Evolutionary conservation across 768 basidiomycete genomes (phyloP).

Genomic region (Terana coerulea): DNA sequence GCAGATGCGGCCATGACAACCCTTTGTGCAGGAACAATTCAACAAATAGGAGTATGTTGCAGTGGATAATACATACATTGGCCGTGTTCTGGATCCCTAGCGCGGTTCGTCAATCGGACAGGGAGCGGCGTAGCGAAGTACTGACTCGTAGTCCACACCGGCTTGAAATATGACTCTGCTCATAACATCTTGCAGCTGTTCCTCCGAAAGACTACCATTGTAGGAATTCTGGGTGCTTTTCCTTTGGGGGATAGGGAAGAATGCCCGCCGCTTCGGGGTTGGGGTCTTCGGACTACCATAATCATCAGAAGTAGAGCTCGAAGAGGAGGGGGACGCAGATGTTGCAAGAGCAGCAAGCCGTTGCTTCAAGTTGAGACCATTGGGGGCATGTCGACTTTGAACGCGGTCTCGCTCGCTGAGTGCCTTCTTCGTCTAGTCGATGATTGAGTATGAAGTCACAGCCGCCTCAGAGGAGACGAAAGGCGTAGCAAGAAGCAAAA

Average conservation of each 20-base stretch:
- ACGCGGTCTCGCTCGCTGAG: too few species aligned
- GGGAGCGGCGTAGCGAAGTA: constrained; percentile 15
- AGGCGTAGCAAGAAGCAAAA: too few species aligned
- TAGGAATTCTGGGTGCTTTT: constrained; percentile 27
- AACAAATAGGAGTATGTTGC: too few species aligned
- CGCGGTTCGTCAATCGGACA: constrained; percentile 3
- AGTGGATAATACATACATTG: constrained; percentile 73
- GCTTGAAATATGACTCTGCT: constrained; percentile 79
- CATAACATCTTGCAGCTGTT: constrained; percentile 63
- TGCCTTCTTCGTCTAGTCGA: too few species aligned
- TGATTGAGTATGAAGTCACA: too few species aligned
- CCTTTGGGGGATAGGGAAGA: constrained; percentile 35
- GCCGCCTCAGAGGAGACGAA: too few species aligned
- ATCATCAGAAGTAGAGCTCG: constrained; percentile 13
- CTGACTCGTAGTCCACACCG: constrained; percentile 87
- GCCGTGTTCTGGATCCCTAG: constrained; percentile 58
- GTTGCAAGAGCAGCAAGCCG: constrained; percentile 50
- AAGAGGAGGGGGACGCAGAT: constrained; percentile 39
- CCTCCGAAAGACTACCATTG: constrained; percentile 17
- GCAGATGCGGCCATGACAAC: constrained; percentile 81
- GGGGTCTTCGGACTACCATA: constrained; percentile 28
- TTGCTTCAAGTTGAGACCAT: constrained; percentile 53
- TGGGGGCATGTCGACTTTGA: constrained; percentile 17
- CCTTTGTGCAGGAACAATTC: constrained; percentile 37
- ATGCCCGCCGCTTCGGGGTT: constrained; percentile 26